Evolutionary conservation across 2,329 filamentous ascomycete species (phyloP).

Genomic region (Clonostachys rhizophaga): DNA sequence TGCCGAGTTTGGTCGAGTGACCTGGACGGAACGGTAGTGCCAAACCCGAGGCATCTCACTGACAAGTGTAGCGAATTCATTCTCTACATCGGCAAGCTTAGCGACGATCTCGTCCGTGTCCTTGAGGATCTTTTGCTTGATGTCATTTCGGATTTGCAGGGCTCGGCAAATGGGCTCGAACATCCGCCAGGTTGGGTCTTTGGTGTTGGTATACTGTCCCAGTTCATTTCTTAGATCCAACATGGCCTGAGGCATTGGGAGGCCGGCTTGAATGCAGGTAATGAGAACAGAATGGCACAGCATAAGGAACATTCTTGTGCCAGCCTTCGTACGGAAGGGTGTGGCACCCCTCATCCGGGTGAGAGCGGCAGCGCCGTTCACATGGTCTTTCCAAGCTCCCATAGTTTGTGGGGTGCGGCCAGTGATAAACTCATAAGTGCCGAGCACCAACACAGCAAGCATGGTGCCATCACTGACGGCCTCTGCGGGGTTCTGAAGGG

Average conservation of each 20-base stretch:
- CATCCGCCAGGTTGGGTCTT: slow-evolving; percentile 34
- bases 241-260: slow-evolving; percentile 42
- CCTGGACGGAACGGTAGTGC: slow-evolving; percentile 33
- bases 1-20: slow-evolving; percentile 30
- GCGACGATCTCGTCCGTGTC: slow-evolving; percentile 26
- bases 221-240: slow-evolving; percentile 39
- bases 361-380: slow-evolving; percentile 45
- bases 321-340: slow-evolving; percentile 39
- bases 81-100: slow-evolving; percentile 31
- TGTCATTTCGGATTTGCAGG: slow-evolving; percentile 40
- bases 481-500: slow-evolving; percentile 37
- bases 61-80: slow-evolving; percentile 33
- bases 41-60: slow-evolving; percentile 30
- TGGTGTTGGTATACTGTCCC: slow-evolving; percentile 21
- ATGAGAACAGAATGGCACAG: slow-evolving; percentile 45
- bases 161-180: slow-evolving; percentile 37
- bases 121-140: slow-evolving; percentile 29
- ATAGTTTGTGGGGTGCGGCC: slow-evolving; percentile 39
- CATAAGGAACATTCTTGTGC: slow-evolving; percentile 49
- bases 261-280: slow-evolving; percentile 43
- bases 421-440: slow-evolving; percentile 49
- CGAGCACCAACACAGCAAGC: slow-evolving; percentile 46
- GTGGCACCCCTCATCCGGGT: slow-evolving; percentile 41
- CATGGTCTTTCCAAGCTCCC: slow-evolving; percentile 46
- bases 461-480: slow-evolving; percentile 45